Percentiles rank a stretch among this genome's conserved stretches.
phyloP scores from a whole-genome alignment of 352 stramenopile species.

The Globisporangium recalcitrans region DNA sequence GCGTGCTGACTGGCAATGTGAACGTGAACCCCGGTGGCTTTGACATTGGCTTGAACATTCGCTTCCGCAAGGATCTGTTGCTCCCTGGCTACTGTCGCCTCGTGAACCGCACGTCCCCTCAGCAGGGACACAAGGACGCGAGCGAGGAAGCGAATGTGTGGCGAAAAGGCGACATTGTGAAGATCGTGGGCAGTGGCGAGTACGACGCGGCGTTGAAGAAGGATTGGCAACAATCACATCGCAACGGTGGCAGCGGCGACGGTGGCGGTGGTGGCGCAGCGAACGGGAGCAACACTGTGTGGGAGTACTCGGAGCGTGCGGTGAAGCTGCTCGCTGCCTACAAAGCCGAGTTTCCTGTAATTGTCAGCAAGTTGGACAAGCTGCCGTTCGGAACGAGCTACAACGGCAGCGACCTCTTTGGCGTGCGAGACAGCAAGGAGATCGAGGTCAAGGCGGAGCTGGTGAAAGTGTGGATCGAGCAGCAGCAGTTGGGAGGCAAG shows the following conservation, averaged over 20 bases:
- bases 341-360: constrained; percentile 89
- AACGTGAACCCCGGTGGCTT: constrained; percentile 89
- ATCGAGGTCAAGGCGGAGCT: constrained; percentile 67
- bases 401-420: constrained; percentile 87
- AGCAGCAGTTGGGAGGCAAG: constrained; percentile 81
- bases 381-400: constrained; percentile 89
- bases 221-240: background rate
- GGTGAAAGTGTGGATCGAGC: constrained; percentile 92
- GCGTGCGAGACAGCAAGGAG: constrained; percentile 42
- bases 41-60: constrained; percentile 87
- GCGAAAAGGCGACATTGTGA: constrained; percentile 88
- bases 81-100: constrained; percentile 92
- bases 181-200: constrained; percentile 86
- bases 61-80: constrained; percentile 76
- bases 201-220: constrained; percentile 29
- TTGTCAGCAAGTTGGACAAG: constrained; percentile 88
- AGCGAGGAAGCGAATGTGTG: constrained; percentile 65
- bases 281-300: constrained; percentile 42
- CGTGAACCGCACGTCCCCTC: constrained; percentile 24
- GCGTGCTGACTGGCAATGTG: constrained; percentile 92
- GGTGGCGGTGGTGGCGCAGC: background rate
- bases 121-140: constrained; percentile 10
- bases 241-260: background rate
- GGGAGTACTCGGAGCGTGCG: constrained; percentile 96
- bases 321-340: constrained; percentile 93